Evolutionary conservation across 192 early-diverging fungal species (phyloP).

Genomic region (Dispira simplex): DNA sequence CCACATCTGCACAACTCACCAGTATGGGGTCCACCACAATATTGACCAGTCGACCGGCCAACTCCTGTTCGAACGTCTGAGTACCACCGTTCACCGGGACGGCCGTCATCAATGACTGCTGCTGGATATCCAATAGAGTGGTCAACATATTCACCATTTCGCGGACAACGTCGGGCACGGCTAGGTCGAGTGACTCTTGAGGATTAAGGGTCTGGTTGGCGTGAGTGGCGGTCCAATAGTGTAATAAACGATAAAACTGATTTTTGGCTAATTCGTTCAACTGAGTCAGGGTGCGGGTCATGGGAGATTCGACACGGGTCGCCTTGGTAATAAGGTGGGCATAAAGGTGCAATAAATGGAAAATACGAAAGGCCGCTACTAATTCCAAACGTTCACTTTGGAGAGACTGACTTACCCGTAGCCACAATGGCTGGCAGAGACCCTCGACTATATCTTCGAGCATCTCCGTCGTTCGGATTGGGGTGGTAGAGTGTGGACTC

Average conservation of each 20-base stretch:
- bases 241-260: neutral
- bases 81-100: neutral
- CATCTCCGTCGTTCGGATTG: neutral
- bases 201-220: neutral
- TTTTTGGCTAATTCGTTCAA: slow-evolving; percentile 3
- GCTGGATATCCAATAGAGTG: neutral
- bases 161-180: neutral
- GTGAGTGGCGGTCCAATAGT: neutral
- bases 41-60: neutral
- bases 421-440: neutral
- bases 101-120: neutral
- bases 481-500: neutral
- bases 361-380: neutral
- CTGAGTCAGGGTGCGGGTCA: neutral
- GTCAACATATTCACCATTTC: neutral
- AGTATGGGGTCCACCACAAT: neutral
- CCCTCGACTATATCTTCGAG: neutral
- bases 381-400: no score
- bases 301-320: neutral
- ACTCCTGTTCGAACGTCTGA: neutral
- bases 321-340: neutral
- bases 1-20: slow-evolving; percentile 3
- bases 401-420: neutral
- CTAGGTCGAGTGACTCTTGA: neutral
- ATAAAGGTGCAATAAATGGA: slow-evolving; percentile 8